Conservation (phyloP, 169 alveolate species). For the Babesia ovata region DNA sequence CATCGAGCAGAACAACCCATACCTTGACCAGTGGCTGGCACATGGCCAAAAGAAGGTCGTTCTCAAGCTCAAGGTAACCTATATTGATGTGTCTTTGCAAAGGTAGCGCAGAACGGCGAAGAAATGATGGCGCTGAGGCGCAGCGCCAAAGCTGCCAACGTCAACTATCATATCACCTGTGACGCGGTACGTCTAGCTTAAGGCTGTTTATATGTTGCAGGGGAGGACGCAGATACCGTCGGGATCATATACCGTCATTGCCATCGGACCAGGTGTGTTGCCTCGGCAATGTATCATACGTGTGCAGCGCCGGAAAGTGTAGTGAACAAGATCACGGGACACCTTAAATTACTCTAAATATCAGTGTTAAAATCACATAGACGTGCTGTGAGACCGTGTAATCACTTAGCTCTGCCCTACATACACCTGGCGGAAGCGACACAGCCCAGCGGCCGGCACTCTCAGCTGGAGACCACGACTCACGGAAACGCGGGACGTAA, state of each 20-base stretch:
- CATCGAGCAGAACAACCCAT: constrained; percentile 42
- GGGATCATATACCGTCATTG: constrained; percentile 89
- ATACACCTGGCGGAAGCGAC: neutral
- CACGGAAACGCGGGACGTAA: neutral
- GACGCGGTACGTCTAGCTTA: constrained; percentile 57
- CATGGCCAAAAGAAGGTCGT: constrained; percentile 67
- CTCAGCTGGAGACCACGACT: neutral
- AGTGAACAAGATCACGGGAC: constrained; percentile 77
- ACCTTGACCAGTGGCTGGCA: constrained; percentile 51
- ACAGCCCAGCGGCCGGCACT: neutral
- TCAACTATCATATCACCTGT: constrained; percentile 53
- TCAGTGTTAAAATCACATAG: neutral
- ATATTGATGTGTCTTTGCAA: neutral
- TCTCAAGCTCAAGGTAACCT: constrained; percentile 49
- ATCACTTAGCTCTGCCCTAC: constrained; percentile 21
- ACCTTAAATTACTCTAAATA: constrained; percentile 70
- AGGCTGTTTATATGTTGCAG: constrained; percentile 12
- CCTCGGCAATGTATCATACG: neutral
- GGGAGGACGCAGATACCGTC: constrained; percentile 91
- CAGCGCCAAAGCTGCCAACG: constrained; percentile 35
- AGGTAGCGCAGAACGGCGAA: constrained; percentile 40
- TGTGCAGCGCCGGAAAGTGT: constrained; percentile 74
- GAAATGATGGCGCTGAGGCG: constrained; percentile 51
- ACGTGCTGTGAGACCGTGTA: neutral
- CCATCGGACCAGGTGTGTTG: constrained; percentile 89